phyloP scores from a whole-genome alignment of 2,329 filamentous ascomycete species.

The Colletotrichum lindemuthianum region DNA sequence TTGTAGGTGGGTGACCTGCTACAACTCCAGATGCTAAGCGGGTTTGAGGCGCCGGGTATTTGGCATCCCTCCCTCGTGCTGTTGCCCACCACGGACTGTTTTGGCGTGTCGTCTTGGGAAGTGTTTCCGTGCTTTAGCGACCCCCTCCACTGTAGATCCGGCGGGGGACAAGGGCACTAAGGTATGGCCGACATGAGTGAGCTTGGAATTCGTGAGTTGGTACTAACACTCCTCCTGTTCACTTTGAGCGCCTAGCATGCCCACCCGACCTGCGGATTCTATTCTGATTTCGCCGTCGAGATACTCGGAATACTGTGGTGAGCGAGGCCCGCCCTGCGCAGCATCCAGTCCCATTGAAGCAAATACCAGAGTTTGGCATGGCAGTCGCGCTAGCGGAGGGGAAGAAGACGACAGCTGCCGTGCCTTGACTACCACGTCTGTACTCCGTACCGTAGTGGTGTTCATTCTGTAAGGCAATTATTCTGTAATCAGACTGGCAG shows the following conservation, averaged over 20 bases:
- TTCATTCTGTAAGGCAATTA: no score
- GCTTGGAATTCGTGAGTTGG: neutral
- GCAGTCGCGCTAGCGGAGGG: conserved; percentile 9
- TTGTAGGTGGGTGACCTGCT: no score
- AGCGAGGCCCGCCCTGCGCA: no score
- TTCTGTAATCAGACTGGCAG: no score
- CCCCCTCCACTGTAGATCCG: conserved; percentile 28
- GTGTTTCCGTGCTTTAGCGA: conserved; percentile 30
- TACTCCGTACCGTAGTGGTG: no score
- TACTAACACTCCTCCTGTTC: neutral
- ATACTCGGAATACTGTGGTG: no score
- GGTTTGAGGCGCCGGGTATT: conserved; percentile 13
- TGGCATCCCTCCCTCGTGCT: neutral
- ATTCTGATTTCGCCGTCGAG: no score
- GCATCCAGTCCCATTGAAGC: no score
- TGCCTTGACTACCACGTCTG: no score
- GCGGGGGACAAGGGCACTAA: conserved; percentile 15
- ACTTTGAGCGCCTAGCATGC: neutral
- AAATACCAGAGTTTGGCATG: neutral
- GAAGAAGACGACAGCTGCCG: no score
- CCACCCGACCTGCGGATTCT: no score
- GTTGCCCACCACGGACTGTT: neutral
- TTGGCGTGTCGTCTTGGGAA: conserved; percentile 14
- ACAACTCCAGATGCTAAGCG: conserved; percentile 8
- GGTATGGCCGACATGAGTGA: conserved; percentile 5